Conservation (phyloP, 495 filamentous ascomycete species). For the Aspergillus saccharolyticus region DNA sequence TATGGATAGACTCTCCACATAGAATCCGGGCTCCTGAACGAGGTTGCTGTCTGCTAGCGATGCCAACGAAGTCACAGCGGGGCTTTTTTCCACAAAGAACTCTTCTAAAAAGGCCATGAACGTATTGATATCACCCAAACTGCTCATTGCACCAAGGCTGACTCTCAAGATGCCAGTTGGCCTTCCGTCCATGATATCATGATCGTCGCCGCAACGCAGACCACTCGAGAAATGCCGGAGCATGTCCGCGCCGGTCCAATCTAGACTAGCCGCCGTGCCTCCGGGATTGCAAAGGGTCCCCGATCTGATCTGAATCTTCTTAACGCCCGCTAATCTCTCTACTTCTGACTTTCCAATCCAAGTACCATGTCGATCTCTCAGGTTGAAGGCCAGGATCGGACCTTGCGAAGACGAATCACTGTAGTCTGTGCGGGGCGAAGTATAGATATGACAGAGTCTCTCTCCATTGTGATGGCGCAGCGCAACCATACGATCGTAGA, state of each 20-base stretch:
- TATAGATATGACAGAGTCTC: conserved; percentile 64
- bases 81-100: conserved; percentile 60
- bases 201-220: conserved; percentile 70
- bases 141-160: conserved; percentile 88
- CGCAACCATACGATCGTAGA: conserved; percentile 53
- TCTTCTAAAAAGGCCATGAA: conserved; percentile 70
- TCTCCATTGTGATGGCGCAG: conserved; percentile 65
- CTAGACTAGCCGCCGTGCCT: conserved; percentile 64
- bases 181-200: conserved; percentile 75
- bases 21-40: conserved; percentile 26
- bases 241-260: conserved; percentile 72
- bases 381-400: conserved; percentile 79
- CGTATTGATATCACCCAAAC: conserved; percentile 62
- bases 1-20: conserved; percentile 58
- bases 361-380: conserved; percentile 57
- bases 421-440: conserved; percentile 35
- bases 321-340: conserved; percentile 74
- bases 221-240: conserved; percentile 75
- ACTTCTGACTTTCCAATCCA: conserved; percentile 81
- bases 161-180: conserved; percentile 82
- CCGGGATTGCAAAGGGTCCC: conserved; percentile 91
- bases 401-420: conserved; percentile 53
- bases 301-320: conserved; percentile 74
- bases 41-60: conserved; percentile 17
- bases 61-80: conserved; percentile 20